phyloP scores from a whole-genome alignment of 2,329 filamentous ascomycete species.

The Paracorniculantispora psalliotae region DNA sequence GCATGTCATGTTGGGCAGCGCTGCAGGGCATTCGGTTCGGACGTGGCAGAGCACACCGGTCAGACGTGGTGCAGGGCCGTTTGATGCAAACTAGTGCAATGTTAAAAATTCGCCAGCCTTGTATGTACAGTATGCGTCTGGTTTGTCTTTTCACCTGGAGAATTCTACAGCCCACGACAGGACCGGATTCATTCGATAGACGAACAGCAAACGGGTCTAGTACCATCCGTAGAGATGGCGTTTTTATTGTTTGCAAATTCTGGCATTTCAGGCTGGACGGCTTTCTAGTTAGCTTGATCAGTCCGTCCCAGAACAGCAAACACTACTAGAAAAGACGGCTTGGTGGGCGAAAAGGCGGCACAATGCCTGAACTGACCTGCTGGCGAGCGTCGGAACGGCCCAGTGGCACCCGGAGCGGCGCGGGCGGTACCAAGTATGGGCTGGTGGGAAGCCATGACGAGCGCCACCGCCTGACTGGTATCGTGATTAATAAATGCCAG shows the following conservation, averaged over 20 bases:
- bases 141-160: background rate
- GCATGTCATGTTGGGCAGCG: slow-evolving; percentile 4
- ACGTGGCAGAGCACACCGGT: background rate
- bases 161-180: background rate
- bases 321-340: too few species aligned
- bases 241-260: background rate
- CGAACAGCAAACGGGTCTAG: background rate
- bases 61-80: slow-evolving; percentile 3
- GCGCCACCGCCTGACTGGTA: too few species aligned
- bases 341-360: too few species aligned
- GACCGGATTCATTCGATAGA: background rate
- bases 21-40: background rate
- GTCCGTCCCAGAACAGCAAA: too few species aligned
- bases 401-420: too few species aligned
- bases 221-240: background rate
- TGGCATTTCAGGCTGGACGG: background rate
- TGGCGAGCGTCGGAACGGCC: too few species aligned
- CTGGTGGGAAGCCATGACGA: too few species aligned
- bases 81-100: slow-evolving; percentile 7
- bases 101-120: background rate
- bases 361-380: too few species aligned
- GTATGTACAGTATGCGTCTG: background rate
- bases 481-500: too few species aligned
- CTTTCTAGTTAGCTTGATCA: background rate
- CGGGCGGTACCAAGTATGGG: too few species aligned